These are phyloP conservation scores for Calonectria honghensis DNA, from an alignment of 2,329 filamentous ascomycete species.

Conservation along the genomic window DNA sequence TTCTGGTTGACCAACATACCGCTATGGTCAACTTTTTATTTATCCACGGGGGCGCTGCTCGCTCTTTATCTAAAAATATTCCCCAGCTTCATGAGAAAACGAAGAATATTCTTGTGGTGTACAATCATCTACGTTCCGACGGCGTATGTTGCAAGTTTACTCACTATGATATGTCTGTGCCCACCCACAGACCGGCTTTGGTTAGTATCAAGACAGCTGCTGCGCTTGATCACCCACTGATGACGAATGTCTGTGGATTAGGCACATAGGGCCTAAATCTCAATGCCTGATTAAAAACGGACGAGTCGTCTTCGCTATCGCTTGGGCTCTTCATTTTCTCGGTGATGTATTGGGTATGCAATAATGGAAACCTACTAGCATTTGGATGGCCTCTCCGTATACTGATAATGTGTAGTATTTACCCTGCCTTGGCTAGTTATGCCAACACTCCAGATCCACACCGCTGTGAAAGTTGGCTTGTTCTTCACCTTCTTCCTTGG, in stretches of 20 bases:
- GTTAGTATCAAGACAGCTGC: not conserved
- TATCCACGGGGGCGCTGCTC: not conserved
- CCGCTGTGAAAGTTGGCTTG: not conserved
- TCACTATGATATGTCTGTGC: not conserved
- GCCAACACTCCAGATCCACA: not conserved
- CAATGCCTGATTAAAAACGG: not conserved
- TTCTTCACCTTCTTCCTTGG: slow-evolving; percentile 22
- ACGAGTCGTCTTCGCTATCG: not conserved
- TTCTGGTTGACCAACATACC: not conserved
- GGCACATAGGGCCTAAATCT: not conserved
- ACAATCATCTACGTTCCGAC: not conserved
- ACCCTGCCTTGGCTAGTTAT: slow-evolving; percentile 12
- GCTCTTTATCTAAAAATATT: slow-evolving; percentile 4
- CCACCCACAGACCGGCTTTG: not conserved
- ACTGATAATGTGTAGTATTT: slow-evolving; percentile 1
- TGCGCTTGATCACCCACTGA: not conserved
- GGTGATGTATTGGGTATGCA: slow-evolving; percentile 1
- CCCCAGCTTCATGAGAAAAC: slow-evolving; percentile 2
- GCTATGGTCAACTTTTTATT: not conserved
- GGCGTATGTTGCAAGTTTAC: not conserved
- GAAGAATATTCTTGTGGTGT: slow-evolving; percentile 12
- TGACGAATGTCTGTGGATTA: slow-evolving; percentile 43
- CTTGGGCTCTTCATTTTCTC: slow-evolving; percentile 24
- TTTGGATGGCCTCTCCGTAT: not conserved
- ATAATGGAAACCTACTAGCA: not conserved